Base-by-base conservation (phyloP, 805 yeast species). In the Candida jianshihensis region DNA sequence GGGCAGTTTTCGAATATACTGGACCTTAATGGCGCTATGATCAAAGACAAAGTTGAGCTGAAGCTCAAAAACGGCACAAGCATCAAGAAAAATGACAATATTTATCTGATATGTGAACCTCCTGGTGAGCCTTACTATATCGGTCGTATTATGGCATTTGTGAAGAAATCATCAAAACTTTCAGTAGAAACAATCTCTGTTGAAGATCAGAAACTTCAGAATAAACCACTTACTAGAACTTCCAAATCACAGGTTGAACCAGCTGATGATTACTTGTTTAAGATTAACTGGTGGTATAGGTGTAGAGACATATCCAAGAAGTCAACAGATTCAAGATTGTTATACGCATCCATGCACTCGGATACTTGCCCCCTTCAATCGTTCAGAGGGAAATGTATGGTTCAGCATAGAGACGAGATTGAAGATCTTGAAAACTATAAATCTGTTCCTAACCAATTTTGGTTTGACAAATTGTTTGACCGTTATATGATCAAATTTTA, bases 71-170 rank as follows among this genome's bases (percentile, higher is more conserved):
- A 48, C 22, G 58, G 56, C 33, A 18, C 38, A 19, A 26, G 28
- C 3, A 25, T 64, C 9, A 46, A 46, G 31, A 44, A 51, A 28
- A 51, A 61, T 36, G 95, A 88, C 39, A 76, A 68, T 40, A 80
- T 88, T 9, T 88, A 83, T 54, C 77, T 89, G 78, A 70, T 89
- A 11, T 77, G 92, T 43, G 96, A 87, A 56, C 96, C 96, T 1
- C 87, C 96, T 0, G 92, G 95, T 2, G 96, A 87, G 49, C 97
- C 97, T 0, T 92, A 83, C 63, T 85, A 87, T 50, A 73, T 92
- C 30, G 97, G 94, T 1, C 67, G 90, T 29, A 70, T 90, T 27
- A 73, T 85, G 67, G 92, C 89, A 13, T 86, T 88, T 46, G 68
- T 66, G 4, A 57, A 57, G 34, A 70, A 64, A 46, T n/a, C 22